Base-by-base conservation (phyloP, 1,284 basidiomycete genomes). In the Microstroma glucosiphilum region DNA sequence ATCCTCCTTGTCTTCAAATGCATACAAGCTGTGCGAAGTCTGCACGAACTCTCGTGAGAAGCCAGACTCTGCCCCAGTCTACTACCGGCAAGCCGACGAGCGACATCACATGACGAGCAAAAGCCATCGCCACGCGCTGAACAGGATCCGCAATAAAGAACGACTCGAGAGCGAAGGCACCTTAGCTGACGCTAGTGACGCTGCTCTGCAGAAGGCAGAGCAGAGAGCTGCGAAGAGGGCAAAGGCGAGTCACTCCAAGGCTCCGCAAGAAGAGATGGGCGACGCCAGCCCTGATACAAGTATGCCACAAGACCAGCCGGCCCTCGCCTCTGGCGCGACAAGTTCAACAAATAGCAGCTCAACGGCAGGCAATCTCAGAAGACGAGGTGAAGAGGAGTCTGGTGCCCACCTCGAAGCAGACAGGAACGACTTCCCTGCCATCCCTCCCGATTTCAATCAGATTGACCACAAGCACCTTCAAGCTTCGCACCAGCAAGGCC, bases 401-500 rank as follows among this genome's bases (percentile, higher is more conserved):
- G 9, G 30, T 9, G 30, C 3, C 30, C 30, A 37, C 9, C 30
- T 37, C 30, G 30, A 9, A 37, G 30, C 4, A 37, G 30, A 37
- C 4, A 37, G 30, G 30, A 37, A 9, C 30, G 30, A 37, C 30
- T 9, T 37, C 9, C 30, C 30, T 3, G 30, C 30, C 30, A 69
- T 67, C 0, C 70, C 70, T 40, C 56, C 60, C 4, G 3, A 21
- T 8, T n/a, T 57, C 15, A 19, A n/a, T 19, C 17, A 43, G 13
- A 40, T 11, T 9, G 12, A 19, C 2, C 19, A 41, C 7, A 1
- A n/a, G n/a, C 1, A 42, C 37, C 42, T 1, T 1, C 56, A 0
- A 54, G 23, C 8, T 19, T 56, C 21, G 30, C 17, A 30, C 21
- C 17, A 4, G 21, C 21, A 30, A 21, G n/a, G 7, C 6, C 54